Conservation (phyloP, 257 asterid species). For the Cinchona pubescens region DNA sequence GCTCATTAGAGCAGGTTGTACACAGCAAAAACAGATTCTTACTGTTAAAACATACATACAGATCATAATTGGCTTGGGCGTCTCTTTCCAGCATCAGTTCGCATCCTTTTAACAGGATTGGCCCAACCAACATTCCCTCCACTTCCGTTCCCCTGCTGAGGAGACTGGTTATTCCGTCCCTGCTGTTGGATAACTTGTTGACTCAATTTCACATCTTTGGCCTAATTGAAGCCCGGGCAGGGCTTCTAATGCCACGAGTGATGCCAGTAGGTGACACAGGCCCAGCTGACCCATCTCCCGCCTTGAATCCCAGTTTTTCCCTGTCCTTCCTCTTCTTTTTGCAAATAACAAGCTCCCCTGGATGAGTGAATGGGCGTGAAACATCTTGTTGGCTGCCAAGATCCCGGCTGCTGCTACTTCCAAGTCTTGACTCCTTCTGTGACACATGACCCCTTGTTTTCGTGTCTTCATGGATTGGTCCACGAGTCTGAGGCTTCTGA, state of each 20-base stretch:
- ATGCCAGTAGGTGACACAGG: constrained; percentile 73
- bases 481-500: constrained; percentile 63
- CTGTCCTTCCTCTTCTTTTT: constrained; percentile 95
- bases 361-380: constrained; percentile 67
- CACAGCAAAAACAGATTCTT: constrained; percentile 24
- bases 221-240: constrained; percentile 43
- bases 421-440: constrained; percentile 50
- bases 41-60: constrained; percentile 19
- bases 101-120: constrained; percentile 84
- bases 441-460: constrained; percentile 38
- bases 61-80: constrained; percentile 75
- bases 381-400: constrained; percentile 48
- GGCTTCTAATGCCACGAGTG: constrained; percentile 55
- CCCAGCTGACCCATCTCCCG: constrained; percentile 52
- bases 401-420: constrained; percentile 46
- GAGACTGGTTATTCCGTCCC: constrained; percentile 51
- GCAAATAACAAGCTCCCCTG: constrained; percentile 91
- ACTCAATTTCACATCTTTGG: constrained; percentile 44
- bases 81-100: constrained; percentile 80
- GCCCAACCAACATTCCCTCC: constrained; percentile 88
- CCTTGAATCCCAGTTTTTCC: constrained; percentile 52
- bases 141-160: constrained; percentile 58
- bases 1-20: constrained; percentile 23
- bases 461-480: constrained; percentile 48
- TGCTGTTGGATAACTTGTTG: constrained; percentile 52